These are phyloP conservation scores for Pseudocercospora cruenta DNA, from an alignment of 2,329 filamentous ascomycete species.

Conservation along the genomic window DNA sequence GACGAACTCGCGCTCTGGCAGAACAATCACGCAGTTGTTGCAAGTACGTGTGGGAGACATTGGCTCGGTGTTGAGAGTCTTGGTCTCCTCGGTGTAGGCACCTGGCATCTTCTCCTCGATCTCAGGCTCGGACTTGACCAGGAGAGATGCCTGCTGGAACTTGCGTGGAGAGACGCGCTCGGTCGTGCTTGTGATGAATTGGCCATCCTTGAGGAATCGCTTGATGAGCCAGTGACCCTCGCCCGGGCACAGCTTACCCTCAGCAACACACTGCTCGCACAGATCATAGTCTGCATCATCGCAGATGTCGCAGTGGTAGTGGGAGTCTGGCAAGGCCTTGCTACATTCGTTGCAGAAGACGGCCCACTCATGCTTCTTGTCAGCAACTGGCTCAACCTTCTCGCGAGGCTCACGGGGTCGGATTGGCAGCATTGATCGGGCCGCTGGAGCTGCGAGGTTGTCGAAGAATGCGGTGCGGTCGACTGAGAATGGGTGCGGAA, in stretches of 20 bases:
- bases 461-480: slow-evolving; percentile 32
- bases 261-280: slow-evolving; percentile 76
- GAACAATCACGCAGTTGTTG: slow-evolving; percentile 67
- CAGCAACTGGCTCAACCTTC: slow-evolving; percentile 23
- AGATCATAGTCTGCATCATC: slow-evolving; percentile 94
- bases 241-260: slow-evolving; percentile 75
- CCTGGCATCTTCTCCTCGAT: slow-evolving; percentile 49
- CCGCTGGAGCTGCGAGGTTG: slow-evolving; percentile 18
- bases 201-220: slow-evolving; percentile 76
- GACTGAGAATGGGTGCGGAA: slow-evolving; percentile 46
- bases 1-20: slow-evolving; percentile 78
- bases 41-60: slow-evolving; percentile 65
- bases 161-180: slow-evolving; percentile 64
- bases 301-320: slow-evolving; percentile 94
- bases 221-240: slow-evolving; percentile 93
- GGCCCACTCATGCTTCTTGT: slow-evolving; percentile 60
- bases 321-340: slow-evolving; percentile 72
- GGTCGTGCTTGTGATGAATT: slow-evolving; percentile 82
- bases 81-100: slow-evolving; percentile 49
- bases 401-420: slow-evolving; percentile 42
- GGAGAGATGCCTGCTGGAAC: slow-evolving; percentile 7
- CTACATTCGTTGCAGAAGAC: slow-evolving; percentile 96
- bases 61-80: slow-evolving; percentile 42
- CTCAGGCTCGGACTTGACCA: slow-evolving; percentile 35
- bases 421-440: slow-evolving; percentile 40